Evolutionary conservation across 305 asterid species (phyloP), one percentile per base, ranked within the genome.

Genomic region (Plantago rigida): DNA sequence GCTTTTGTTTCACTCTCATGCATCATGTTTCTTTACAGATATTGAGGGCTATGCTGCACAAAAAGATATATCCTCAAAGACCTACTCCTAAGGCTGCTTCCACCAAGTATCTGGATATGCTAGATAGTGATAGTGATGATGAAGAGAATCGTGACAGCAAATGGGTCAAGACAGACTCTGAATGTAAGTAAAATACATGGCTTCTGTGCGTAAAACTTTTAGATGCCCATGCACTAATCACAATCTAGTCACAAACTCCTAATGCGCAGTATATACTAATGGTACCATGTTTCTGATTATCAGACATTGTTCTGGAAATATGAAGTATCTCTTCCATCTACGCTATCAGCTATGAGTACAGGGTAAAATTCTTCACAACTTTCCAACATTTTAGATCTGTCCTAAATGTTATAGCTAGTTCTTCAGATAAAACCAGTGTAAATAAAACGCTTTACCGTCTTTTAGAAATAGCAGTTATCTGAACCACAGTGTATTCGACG

Each of bases 291-390:
- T 57, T 62, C 2, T 52, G 63, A 22, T 62, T 78, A 80, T 29
- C 88, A 89, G 96, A 67, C 69, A 89, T 89, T 73, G 94, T 89
- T 53, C 87, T 89, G 28, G 96, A 89, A 82, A 84, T 89, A 65
- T 88, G 75, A 81, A 53, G 13, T 28, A 42, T 28, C 22, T 66
- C 64, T 49, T 52, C 51, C 10, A 39, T 52, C 66, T n/a, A 61
- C 64, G 60, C 57, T 63, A 50, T 31, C 65, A 63, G 52, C 51
- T 47, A 45, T 39, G 39, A 49, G 56, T 42, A 48, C 63, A 47
- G 56, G 68, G 71, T 65, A 56, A 65, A 58, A 9, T 17, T 51
- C 56, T 51, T 10, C n/a, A 8, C 24, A 19, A 4, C 56, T 51
- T 19, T 15, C 9, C 11, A 9, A 15, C 22, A 7, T 2, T 6